Conservation (phyloP, 352 stramenopile genomes). For the Aphanomyces stellatus region DNA sequence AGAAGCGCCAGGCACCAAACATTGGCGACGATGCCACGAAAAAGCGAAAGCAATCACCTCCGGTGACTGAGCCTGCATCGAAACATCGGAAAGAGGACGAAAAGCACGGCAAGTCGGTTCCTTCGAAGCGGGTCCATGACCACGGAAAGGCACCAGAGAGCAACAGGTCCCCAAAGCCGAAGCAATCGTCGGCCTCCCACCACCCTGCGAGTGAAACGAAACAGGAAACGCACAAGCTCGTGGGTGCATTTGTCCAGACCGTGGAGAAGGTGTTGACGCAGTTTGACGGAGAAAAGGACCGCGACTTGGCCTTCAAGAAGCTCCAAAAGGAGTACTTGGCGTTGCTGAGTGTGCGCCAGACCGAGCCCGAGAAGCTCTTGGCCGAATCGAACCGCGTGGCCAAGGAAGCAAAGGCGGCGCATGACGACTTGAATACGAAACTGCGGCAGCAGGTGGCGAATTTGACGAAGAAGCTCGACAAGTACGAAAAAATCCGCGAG, state of each 20-base stretch:
- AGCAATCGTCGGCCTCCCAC: background rate
- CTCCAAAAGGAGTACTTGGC: conserved; percentile 10
- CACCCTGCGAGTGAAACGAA: conserved; percentile 5
- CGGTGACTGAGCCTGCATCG: background rate
- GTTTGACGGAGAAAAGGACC: conserved; percentile 10
- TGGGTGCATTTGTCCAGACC: background rate
- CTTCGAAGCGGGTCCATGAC: background rate
- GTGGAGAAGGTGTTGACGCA: conserved; percentile 5
- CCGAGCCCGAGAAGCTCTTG: conserved; percentile 53
- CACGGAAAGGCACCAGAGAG: background rate
- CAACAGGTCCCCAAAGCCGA: too few species aligned
- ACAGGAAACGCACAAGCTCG: background rate
- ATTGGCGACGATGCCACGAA: background rate
- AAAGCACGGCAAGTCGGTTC: background rate
- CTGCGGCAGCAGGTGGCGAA: conserved; percentile 54
- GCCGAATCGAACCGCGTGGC: conserved; percentile 47
- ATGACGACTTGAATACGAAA: conserved; percentile 61
- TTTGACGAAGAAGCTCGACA: conserved; percentile 45
- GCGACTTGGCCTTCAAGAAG: conserved; percentile 9
- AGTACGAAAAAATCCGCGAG: conserved; percentile 36
- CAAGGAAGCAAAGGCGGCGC: conserved; percentile 56
- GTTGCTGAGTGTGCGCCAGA: conserved; percentile 39
- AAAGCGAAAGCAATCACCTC: background rate
- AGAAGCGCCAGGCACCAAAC: background rate
- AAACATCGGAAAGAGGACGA: background rate